Conservation (phyloP, 129 eudicot genomes). For the Ambrosia artemisiifolia region DNA sequence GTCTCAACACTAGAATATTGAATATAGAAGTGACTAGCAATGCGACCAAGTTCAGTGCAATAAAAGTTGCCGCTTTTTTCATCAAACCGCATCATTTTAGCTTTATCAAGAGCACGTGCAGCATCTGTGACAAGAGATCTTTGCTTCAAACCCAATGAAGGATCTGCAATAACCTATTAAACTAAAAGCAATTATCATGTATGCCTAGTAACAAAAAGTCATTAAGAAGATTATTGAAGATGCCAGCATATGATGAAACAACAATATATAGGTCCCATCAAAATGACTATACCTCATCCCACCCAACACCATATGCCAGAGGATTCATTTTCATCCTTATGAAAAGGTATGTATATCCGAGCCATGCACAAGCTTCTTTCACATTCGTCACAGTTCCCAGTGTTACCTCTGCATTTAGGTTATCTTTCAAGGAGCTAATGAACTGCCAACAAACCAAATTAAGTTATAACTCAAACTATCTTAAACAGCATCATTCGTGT, state of each 20-base stretch:
- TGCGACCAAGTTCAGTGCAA: constrained; percentile 98
- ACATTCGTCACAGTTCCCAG: constrained; percentile 98
- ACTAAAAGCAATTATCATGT: constrained; percentile 9
- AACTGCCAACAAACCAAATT: constrained; percentile 51
- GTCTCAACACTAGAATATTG: constrained; percentile 99
- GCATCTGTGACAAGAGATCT: constrained; percentile 89
- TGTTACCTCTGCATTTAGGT: constrained; percentile 96
- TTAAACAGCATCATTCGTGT: not conserved
- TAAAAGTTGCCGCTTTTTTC: constrained; percentile 98
- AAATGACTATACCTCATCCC: constrained; percentile 87
- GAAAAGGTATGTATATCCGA: constrained; percentile 91
- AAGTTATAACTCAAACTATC: not conserved
- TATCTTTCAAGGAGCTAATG: constrained; percentile 92
- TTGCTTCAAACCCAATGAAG: constrained; percentile 88
- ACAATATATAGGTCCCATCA: not conserved
- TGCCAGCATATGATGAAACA: not conserved
- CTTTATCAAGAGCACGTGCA: constrained; percentile 98
- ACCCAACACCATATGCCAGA: constrained; percentile 95
- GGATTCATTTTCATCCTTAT: constrained; percentile 99
- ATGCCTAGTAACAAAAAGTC: not conserved
- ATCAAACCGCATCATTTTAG: constrained; percentile 99
- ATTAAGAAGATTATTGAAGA: not conserved
- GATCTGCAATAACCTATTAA: constrained; percentile 88
- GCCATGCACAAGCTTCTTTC: constrained; percentile 99
- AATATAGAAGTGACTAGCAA: constrained; percentile 97